Evolutionary conservation across 306 rosid species (phyloP), one percentile per base, ranked within the genome.

Genomic region (Sicyos edulis): DNA sequence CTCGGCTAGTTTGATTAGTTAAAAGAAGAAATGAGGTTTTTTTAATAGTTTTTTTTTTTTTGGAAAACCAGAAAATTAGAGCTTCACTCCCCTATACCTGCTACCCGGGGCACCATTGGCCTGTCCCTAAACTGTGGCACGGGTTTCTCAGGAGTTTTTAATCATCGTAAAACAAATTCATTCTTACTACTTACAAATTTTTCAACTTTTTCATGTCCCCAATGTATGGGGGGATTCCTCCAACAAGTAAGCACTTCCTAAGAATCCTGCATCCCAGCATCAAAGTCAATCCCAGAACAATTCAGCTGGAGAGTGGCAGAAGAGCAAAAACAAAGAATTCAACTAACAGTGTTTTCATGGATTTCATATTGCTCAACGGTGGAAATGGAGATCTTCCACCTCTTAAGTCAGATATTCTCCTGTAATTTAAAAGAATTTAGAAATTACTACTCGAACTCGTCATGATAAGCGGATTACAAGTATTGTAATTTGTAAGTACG

Each of bases 371-470:
- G 68, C 77, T 85, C 79, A 92, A 77, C 69, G 81, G 81, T 0
- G 96, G 98, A 80, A 92, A 90, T 63, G 75, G 44, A 70, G 86
- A 87, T 58, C 78, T 62, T 77, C 71, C 63, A 40, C 88, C 90
- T 87, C 62, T 84, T 21, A 92, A 77, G 74, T 90, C 96, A 50
- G 86, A 80, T 87, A 92, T 88, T 87, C 98, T 90, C 98, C 98
- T 92, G 73, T 78, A 77, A 79, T 42, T 72, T 62, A 53, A 62
- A 80, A 61, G 64, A 7, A 72, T 37, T 40, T 64, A 77, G 71
- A 79, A 59, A 40, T 85, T 74, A 81, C 70, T 70, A 47, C 15
- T 53, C 32, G 52, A 70, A 61, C 60, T 77, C 74, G 72, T 79
- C n/a, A 71, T 67, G 22, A 20, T 20, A 45, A 20, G 54, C 16